These are phyloP conservation scores for Pelargonium exstipulatum DNA, from an alignment of 441 rosid species.

Conservation along the genomic window DNA sequence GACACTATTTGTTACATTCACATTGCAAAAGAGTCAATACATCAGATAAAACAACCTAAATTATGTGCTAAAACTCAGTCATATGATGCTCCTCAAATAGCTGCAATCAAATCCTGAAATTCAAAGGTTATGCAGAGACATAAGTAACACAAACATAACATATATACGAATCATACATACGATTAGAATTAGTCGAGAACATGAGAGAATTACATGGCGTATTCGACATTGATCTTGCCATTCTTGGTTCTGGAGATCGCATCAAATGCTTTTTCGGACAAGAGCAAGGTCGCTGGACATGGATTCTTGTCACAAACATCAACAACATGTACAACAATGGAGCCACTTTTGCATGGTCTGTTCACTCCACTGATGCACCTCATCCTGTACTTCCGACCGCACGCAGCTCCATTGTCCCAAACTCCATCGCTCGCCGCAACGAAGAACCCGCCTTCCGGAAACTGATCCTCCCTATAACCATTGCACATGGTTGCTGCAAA, in stretches of 20 bases:
- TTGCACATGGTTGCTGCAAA: background rate
- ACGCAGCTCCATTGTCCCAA: conserved; percentile 4
- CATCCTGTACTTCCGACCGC: conserved; percentile 4
- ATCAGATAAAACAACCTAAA: too few relatives aligned
- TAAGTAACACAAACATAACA: too few relatives aligned
- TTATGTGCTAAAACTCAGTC: too few relatives aligned
- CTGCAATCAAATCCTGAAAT: too few relatives aligned
- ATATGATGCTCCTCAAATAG: too few relatives aligned
- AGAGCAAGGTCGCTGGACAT: background rate
- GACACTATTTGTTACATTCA: too few relatives aligned
- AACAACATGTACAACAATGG: background rate
- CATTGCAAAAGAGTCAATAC: too few relatives aligned
- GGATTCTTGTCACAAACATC: background rate
- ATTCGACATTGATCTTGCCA: background rate
- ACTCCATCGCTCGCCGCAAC: background rate
- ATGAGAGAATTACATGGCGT: background rate
- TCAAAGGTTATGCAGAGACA: too few relatives aligned
- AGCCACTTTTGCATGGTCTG: background rate
- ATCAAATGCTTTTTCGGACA: background rate
- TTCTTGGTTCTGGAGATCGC: background rate
- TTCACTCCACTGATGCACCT: conserved; percentile 3
- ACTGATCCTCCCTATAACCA: conserved; percentile 1
- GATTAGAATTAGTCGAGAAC: too few relatives aligned
- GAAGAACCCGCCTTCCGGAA: background rate
- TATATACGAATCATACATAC: too few relatives aligned